Conservation (phyloP, 352 stramenopile species). For the Peronosclerospora sorghi region DNA sequence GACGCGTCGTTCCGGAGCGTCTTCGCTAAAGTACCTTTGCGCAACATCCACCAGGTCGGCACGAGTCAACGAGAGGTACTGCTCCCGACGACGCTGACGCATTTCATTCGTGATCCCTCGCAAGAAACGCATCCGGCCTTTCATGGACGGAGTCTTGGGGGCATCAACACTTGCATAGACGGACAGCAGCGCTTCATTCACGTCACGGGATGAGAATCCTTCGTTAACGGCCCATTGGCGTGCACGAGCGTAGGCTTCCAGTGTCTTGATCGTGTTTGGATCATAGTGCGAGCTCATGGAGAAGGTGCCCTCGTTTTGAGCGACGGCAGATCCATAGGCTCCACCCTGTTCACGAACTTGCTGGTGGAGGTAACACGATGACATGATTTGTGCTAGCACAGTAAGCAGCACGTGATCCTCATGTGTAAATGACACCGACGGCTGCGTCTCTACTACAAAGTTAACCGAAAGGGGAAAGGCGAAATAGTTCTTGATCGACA, state of each 20-base stretch:
- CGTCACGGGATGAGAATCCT: slow-evolving; percentile 54
- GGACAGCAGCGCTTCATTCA: slow-evolving; percentile 71
- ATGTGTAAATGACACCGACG: slow-evolving; percentile 63
- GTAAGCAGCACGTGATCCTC: slow-evolving; percentile 61
- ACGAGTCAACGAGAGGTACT: slow-evolving; percentile 45
- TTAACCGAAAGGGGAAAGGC: slow-evolving; percentile 74
- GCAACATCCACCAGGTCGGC: slow-evolving; percentile 40
- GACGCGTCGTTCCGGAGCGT: slow-evolving; percentile 17
- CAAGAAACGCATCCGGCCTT: slow-evolving; percentile 66
- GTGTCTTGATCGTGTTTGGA: slow-evolving; percentile 69
- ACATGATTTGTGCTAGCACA: slow-evolving; percentile 75
- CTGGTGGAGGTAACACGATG: slow-evolving; percentile 74
- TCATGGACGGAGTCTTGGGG: slow-evolving; percentile 64
- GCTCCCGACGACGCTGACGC: slow-evolving; percentile 53
- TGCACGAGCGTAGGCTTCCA: slow-evolving; percentile 57
- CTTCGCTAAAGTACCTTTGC: slow-evolving; percentile 35
- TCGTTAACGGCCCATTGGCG: slow-evolving; percentile 37
- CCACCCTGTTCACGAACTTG: slow-evolving; percentile 71
- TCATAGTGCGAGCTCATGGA: slow-evolving; percentile 79
- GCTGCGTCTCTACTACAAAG: slow-evolving; percentile 70
- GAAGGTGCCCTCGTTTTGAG: slow-evolving; percentile 69
- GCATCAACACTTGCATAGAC: slow-evolving; percentile 68
- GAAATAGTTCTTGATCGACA: slow-evolving; percentile 49
- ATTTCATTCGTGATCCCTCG: slow-evolving; percentile 79
- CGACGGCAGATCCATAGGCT: slow-evolving; percentile 62